These are phyloP conservation scores for Spergularia azorica DNA, from an alignment of 179 eudicot species.

Conservation along the genomic window DNA sequence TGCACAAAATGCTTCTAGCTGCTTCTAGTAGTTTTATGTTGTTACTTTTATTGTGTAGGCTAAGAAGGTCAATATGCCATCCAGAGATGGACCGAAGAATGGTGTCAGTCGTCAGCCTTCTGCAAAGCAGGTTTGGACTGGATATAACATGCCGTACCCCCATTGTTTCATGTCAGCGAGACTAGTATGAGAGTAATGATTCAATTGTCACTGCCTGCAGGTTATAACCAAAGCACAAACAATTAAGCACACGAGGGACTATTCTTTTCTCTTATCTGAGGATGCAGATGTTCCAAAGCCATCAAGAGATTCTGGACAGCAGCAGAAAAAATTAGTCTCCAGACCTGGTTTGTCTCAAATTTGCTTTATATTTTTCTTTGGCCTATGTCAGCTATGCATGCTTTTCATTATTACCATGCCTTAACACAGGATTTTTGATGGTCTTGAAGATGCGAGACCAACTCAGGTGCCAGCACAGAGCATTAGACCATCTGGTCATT, in stretches of 20 bases:
- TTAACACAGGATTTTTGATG: constrained; percentile 54
- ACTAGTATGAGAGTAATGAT: not conserved
- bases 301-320: constrained; percentile 36
- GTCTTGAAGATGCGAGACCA: constrained; percentile 54
- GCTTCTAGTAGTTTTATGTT: not conserved
- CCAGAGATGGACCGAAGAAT: constrained; percentile 43
- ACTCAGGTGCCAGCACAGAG: constrained; percentile 37
- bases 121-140: constrained; percentile 25
- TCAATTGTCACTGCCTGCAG: constrained; percentile 34
- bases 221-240: constrained; percentile 55
- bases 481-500: constrained; percentile 25
- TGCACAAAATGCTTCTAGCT: not conserved
- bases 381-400: constrained; percentile 17
- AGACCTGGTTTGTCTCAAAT: constrained; percentile 46
- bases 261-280: constrained; percentile 76
- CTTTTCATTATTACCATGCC: constrained; percentile 35
- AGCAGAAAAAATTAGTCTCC: constrained; percentile 35
- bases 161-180: not conserved
- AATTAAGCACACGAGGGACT: constrained; percentile 74
- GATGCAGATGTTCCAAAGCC: constrained; percentile 61
- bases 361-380: constrained; percentile 1
- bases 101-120: constrained; percentile 26
- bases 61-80: constrained; percentile 42
- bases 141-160: not conserved
- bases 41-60: constrained; percentile 31